Percentiles rank a stretch among this genome's conserved stretches.
Evolutionary conservation across 352 stramenopile genomes (phyloP).

Genomic region (Globisporangium paroecandrum): DNA sequence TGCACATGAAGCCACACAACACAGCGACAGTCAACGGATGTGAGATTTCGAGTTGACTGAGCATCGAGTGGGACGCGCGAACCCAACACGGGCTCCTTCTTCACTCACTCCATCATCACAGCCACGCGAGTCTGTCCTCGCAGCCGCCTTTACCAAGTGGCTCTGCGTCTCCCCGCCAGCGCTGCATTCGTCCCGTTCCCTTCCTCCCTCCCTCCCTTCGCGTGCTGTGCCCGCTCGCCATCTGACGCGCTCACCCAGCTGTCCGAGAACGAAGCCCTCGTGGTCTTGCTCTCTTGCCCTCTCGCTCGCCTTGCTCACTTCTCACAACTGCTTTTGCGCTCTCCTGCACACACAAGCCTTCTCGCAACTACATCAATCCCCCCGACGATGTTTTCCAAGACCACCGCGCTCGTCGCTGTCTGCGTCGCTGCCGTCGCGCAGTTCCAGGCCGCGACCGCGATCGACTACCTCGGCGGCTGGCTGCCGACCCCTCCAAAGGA

Average conservation of each 20-base stretch:
- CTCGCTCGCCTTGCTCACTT: neutral
- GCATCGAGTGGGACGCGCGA: slow-evolving; percentile 4
- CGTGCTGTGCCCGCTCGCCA: neutral
- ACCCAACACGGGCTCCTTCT: neutral
- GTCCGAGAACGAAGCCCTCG: neutral
- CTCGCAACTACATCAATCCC: neutral
- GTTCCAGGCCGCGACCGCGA: slow-evolving; percentile 18
- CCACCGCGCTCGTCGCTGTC: slow-evolving; percentile 12
- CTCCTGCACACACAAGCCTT: slow-evolving; percentile 3
- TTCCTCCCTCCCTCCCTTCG: neutral
- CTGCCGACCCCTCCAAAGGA: slow-evolving; percentile 36
- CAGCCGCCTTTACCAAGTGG: slow-evolving; percentile 1
- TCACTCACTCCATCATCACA: neutral
- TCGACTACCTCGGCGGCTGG: slow-evolving; percentile 68
- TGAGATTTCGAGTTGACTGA: neutral
- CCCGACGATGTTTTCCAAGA: slow-evolving; percentile 15
- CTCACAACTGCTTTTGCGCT: slow-evolving; percentile 12
- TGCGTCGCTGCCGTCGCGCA: slow-evolving; percentile 13
- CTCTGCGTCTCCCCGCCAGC: neutral
- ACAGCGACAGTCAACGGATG: neutral
- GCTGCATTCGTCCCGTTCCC: neutral
- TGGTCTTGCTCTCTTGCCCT: neutral
- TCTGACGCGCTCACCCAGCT: neutral
- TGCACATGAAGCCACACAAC: slow-evolving; percentile 2
- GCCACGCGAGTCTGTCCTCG: neutral